Conservation (phyloP, 805 yeast species). For the Barnettozyma siamensis region DNA sequence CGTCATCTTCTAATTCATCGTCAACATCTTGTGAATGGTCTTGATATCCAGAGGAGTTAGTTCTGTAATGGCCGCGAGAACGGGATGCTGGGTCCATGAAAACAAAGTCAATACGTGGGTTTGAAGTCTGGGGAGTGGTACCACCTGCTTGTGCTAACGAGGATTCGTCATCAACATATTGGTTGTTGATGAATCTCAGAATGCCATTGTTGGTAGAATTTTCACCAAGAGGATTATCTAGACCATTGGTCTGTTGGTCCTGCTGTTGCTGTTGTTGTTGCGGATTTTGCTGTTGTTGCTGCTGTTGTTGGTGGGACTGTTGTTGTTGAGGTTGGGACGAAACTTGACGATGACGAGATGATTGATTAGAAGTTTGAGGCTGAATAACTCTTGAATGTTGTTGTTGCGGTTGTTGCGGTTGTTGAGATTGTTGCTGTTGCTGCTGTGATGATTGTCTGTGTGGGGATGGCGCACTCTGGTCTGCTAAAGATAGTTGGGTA, state of each 20-base stretch:
- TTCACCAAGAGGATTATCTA: constrained; percentile 19
- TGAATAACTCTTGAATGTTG: constrained; percentile 3
- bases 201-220: constrained; percentile 20
- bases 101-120: constrained; percentile 25
- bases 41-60: constrained; percentile 15
- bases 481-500: constrained; percentile 3
- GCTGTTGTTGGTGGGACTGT: constrained; percentile 12
- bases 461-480: background rate
- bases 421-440: constrained; percentile 1
- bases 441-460: background rate
- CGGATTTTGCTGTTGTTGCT: constrained; percentile 16
- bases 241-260: background rate
- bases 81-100: constrained; percentile 24
- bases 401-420: constrained; percentile 1
- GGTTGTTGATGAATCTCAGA: constrained; percentile 26
- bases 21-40: constrained; percentile 12
- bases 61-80: constrained; percentile 20
- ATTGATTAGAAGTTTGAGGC: constrained; percentile 21
- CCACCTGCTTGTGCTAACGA: constrained; percentile 10
- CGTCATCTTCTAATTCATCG: constrained; percentile 13
- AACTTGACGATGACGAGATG: constrained; percentile 5
- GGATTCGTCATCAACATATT: constrained; percentile 26
- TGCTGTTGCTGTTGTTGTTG: constrained; percentile 11
- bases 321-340: constrained; percentile 7
- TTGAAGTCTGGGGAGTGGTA: constrained; percentile 7